phyloP scores from a whole-genome alignment of 192 early-diverging fungal genomes.

The Paraglomus brasilianum region DNA sequence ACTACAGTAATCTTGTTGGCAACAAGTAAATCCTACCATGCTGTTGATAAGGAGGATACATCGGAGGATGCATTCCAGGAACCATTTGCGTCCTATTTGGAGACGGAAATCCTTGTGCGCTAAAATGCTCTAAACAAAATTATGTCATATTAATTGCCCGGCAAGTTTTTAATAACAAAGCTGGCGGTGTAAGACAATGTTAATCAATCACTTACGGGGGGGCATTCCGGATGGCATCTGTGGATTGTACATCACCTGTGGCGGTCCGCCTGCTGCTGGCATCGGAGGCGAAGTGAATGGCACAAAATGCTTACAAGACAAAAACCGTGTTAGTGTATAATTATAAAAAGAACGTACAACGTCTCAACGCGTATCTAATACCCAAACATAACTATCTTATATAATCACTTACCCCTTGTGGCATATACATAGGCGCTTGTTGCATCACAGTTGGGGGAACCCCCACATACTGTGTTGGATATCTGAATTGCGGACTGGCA shows the following conservation, averaged over 20 bases:
- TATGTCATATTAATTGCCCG: constrained; percentile 1
- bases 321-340: too few relatives aligned
- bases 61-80: constrained; percentile 51
- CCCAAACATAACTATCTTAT: too few relatives aligned
- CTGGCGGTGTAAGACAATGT: neutral
- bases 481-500: constrained; percentile 35
- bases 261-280: constrained; percentile 37
- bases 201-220: constrained; percentile 39
- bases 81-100: constrained; percentile 52
- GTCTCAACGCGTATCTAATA: too few relatives aligned
- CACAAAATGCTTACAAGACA: too few relatives aligned
- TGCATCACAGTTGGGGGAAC: constrained; percentile 53
- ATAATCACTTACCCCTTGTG: constrained; percentile 39
- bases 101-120: constrained; percentile 51
- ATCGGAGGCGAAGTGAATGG: constrained; percentile 39
- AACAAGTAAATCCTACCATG: constrained; percentile 37
- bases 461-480: constrained; percentile 40
- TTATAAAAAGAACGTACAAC: too few relatives aligned
- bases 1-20: constrained; percentile 4
- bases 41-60: constrained; percentile 52
- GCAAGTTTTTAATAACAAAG: neutral
- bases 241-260: constrained; percentile 40
- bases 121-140: constrained; percentile 40
- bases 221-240: constrained; percentile 48
- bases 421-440: constrained; percentile 47